phyloP scores from a whole-genome alignment of 441 rosid species.

The Aquilaria agallochum region DNA sequence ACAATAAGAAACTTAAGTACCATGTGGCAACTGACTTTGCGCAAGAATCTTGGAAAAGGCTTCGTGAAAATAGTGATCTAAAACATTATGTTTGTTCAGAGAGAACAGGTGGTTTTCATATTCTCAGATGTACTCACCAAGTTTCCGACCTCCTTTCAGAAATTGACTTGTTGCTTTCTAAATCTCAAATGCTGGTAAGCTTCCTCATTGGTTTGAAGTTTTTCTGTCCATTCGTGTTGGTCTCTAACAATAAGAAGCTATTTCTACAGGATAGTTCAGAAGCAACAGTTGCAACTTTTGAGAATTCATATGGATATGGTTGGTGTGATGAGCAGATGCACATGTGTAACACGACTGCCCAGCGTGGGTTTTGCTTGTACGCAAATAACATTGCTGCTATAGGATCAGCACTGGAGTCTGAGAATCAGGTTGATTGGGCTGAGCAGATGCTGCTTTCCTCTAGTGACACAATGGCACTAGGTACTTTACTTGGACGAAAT shows the following conservation, averaged over 20 bases:
- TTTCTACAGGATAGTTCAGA: constrained; percentile 52
- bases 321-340: constrained; percentile 50
- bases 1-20: constrained; percentile 24
- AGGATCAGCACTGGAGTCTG: constrained; percentile 24
- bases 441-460: constrained; percentile 29
- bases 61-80: constrained; percentile 38
- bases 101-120: constrained; percentile 44
- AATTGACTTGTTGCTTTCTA: constrained; percentile 47
- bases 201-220: constrained; percentile 9
- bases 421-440: constrained; percentile 26
- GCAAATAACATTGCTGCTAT: constrained; percentile 42
- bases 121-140: constrained; percentile 38
- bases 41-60: constrained; percentile 67
- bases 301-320: constrained; percentile 36
- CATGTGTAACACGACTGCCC: constrained; percentile 50
- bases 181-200: constrained; percentile 47
- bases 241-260: constrained; percentile 15
- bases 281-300: constrained; percentile 29
- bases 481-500: constrained; percentile 24
- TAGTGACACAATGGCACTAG: constrained; percentile 23
- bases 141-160: constrained; percentile 73
- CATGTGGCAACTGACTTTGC: constrained; percentile 32
- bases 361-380: constrained; percentile 53
- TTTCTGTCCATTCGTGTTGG: constrained; percentile 9
- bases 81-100: constrained; percentile 51